phyloP scores from a whole-genome alignment of 352 stramenopile genomes.

The Globisporangium iwayamae region DNA sequence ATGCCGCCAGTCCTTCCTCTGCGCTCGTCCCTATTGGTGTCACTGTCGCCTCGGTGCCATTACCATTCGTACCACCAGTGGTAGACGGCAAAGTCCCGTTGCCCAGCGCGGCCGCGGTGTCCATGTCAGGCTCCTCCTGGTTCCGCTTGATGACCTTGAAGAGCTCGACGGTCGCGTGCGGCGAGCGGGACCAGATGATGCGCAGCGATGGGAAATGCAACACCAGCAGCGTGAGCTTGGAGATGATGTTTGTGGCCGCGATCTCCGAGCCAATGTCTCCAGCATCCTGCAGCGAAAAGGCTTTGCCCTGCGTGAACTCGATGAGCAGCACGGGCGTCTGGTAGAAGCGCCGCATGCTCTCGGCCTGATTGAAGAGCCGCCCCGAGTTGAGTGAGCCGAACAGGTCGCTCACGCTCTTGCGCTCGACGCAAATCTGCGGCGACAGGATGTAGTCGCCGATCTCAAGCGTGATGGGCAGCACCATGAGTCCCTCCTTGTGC shows the following conservation, averaged over 20 bases:
- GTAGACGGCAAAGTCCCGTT: slow-evolving; percentile 23
- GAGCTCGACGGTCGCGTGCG: slow-evolving; percentile 86
- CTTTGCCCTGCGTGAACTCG: slow-evolving; percentile 90
- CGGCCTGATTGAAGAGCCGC: slow-evolving; percentile 93
- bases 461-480: slow-evolving; percentile 94
- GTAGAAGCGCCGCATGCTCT: slow-evolving; percentile 82
- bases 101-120: slow-evolving; percentile 59
- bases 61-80: slow-evolving; percentile 13
- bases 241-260: slow-evolving; percentile 89
- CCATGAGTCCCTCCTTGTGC: slow-evolving; percentile 91
- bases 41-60: slow-evolving; percentile 24
- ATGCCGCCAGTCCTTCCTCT: slow-evolving; percentile 58
- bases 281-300: slow-evolving; percentile 84
- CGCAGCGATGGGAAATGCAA: slow-evolving; percentile 94
- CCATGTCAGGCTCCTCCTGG: slow-evolving; percentile 83
- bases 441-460: slow-evolving; percentile 98
- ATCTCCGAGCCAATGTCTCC: slow-evolving; percentile 94
- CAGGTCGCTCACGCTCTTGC: slow-evolving; percentile 95
- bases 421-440: slow-evolving; percentile 96
- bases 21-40: slow-evolving; percentile 51
- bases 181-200: slow-evolving; percentile 94
- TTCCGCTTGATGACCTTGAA: slow-evolving; percentile 83
- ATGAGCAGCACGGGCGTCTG: slow-evolving; percentile 94
- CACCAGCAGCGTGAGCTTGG: slow-evolving; percentile 93
- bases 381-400: slow-evolving; percentile 95